These are phyloP conservation scores for Trichosporon sp. DNA, from an alignment of 1,284 basidiomycete species.

Conservation along the genomic window DNA sequence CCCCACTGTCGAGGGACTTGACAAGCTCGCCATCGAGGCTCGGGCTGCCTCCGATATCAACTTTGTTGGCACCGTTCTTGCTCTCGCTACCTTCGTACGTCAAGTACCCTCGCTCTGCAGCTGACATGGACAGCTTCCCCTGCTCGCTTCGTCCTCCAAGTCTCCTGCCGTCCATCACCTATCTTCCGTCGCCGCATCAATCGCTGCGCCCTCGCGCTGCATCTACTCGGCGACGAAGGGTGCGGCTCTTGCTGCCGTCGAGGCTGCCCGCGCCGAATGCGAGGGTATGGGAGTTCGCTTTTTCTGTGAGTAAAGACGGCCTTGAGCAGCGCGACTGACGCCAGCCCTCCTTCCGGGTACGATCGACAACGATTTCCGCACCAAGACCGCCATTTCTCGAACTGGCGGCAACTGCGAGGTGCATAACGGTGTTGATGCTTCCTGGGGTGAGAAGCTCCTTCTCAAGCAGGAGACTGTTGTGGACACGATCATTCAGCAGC, in stretches of 20 bases:
- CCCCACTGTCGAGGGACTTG: conserved; percentile 39
- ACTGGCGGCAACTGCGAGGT: conserved; percentile 42
- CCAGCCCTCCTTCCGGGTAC: conserved; percentile 46
- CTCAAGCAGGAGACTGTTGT: conserved; percentile 35
- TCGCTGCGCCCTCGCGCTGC: conserved; percentile 78
- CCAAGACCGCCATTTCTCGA: conserved; percentile 56
- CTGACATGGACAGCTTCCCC: conserved; percentile 58
- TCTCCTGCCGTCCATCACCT: conserved; percentile 72
- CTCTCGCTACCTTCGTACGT: conserved; percentile 51
- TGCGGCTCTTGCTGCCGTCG: conserved; percentile 68
- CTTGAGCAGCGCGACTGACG: neutral
- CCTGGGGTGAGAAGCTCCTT: conserved; percentile 34
- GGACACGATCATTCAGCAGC: conserved; percentile 38
- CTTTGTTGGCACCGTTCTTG: conserved; percentile 49
- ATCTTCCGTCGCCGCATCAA: conserved; percentile 70
- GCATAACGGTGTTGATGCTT: conserved; percentile 27
- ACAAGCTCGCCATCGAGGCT: conserved; percentile 45
- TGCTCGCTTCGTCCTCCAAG: conserved; percentile 62
- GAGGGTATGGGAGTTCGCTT: conserved; percentile 46
- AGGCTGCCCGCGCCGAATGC: conserved; percentile 60
- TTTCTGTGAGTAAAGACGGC: conserved; percentile 33
- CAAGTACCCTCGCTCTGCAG: conserved; percentile 9
- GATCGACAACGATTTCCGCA: conserved; percentile 68
- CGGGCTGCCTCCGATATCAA: conserved; percentile 48
- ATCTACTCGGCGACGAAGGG: conserved; percentile 81